phyloP scores from a whole-genome alignment of 1,284 basidiomycete species.

The Ustilago esculenta region DNA sequence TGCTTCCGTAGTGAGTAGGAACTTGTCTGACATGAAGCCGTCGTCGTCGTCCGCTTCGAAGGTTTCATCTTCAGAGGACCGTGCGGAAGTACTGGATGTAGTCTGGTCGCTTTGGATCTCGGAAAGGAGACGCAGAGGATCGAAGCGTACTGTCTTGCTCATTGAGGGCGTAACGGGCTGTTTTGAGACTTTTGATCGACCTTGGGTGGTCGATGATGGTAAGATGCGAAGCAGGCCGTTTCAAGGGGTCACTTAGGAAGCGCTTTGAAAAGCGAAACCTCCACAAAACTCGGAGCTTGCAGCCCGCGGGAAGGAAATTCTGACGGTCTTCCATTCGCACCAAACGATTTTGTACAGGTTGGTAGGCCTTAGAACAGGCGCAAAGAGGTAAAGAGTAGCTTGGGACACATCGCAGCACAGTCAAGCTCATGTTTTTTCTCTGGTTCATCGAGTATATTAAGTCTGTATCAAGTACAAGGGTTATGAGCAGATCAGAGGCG shows the following conservation, averaged over 20 bases:
- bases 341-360: no score
- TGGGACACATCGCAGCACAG: no score
- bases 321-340: no score
- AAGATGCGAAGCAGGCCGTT: no score
- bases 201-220: no score
- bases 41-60: constrained; percentile 21
- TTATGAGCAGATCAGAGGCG: background rate
- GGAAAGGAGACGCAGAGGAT: constrained; percentile 15
- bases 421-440: no score
- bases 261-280: background rate
- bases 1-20: constrained; percentile 7
- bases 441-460: constrained; percentile 1
- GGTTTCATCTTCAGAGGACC: background rate
- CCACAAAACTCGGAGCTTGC: background rate
- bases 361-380: no score
- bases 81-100: background rate
- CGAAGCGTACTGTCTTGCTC: constrained; percentile 6
- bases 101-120: constrained; percentile 19
- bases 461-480: constrained; percentile 1
- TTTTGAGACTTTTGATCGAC: background rate
- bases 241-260: no score
- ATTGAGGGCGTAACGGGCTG: background rate
- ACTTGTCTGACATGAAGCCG: constrained; percentile 49
- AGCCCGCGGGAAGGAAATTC: background rate
- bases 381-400: no score